Evolutionary conservation across 768 basidiomycete species (phyloP).

Genomic region (Galerina sulciceps): DNA sequence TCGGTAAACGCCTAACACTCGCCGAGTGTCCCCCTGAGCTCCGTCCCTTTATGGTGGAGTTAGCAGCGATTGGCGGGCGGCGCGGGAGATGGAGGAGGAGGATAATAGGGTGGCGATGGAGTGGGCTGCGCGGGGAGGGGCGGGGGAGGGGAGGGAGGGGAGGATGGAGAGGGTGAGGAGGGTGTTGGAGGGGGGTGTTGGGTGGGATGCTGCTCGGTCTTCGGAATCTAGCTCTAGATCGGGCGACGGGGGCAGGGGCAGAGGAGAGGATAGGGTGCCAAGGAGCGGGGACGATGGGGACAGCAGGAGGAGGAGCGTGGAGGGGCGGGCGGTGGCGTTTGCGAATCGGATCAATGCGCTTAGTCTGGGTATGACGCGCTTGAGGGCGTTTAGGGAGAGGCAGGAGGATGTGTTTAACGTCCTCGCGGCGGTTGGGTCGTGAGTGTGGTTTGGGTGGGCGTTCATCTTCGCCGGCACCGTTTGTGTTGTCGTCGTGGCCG

Average conservation of each 20-base stretch:
- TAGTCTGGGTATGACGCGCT: constrained; percentile 68
- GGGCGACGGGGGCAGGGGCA: too few species aligned
- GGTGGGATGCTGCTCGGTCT: constrained; percentile 29
- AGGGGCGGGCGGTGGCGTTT: constrained; percentile 71
- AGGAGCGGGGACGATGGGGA: constrained; percentile 31
- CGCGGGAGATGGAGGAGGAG: constrained; percentile 50
- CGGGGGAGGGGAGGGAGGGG: constrained; percentile 40
- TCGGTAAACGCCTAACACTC: constrained; percentile 59
- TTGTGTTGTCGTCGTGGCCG: too few species aligned
- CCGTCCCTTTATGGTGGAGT: constrained; percentile 72
- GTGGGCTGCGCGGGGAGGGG: constrained; percentile 35
- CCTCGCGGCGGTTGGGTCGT: constrained; percentile 50
- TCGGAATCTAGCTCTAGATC: too few species aligned
- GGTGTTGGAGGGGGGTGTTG: constrained; percentile 66
- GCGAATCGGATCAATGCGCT: constrained; percentile 79
- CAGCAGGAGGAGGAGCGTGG: constrained; percentile 52
- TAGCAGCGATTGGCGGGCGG: constrained; percentile 58
- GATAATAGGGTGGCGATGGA: constrained; percentile 60
- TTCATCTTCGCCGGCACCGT: too few species aligned
- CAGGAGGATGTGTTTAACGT: constrained; percentile 75
- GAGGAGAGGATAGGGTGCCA: background rate
- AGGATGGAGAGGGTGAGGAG: constrained; percentile 60
- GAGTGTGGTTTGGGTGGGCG: background rate
- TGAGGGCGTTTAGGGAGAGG: constrained; percentile 74
- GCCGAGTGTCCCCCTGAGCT: constrained; percentile 65